phyloP scores from a whole-genome alignment of 371 early-diverging fungal genomes.

The Mortierella sp. region DNA sequence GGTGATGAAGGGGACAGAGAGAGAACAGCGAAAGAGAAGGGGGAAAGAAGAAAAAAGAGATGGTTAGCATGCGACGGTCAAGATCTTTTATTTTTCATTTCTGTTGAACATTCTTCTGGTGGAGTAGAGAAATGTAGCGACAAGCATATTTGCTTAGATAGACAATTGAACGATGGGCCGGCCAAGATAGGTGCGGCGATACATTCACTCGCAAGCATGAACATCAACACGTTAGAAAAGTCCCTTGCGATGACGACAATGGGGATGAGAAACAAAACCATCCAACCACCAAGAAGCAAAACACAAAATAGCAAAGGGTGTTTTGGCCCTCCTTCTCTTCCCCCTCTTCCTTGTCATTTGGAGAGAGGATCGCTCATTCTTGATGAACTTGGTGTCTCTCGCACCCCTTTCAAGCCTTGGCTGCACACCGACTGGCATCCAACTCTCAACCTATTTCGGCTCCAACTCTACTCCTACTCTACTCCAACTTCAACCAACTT shows the following conservation, averaged over 20 bases:
- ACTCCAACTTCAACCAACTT: neutral
- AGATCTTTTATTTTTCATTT: neutral
- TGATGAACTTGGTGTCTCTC: neutral
- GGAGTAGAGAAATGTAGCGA: neutral
- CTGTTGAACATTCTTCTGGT: slow-evolving; percentile 9
- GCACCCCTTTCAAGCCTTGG: too few relatives aligned
- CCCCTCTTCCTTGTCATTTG: neutral
- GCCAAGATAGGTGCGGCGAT: too few relatives aligned
- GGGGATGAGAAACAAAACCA: neutral
- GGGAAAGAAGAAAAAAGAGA: neutral
- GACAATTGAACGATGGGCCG: neutral
- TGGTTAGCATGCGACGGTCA: slow-evolving; percentile 6
- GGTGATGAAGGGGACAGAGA: neutral
- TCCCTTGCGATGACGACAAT: neutral
- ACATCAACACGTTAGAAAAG: neutral
- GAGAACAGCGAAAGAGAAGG: neutral
- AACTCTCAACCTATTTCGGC: too few relatives aligned
- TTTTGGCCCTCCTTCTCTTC: neutral
- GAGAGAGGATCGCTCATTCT: neutral
- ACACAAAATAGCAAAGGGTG: neutral
- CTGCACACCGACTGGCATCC: too few relatives aligned
- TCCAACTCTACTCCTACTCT: too few relatives aligned
- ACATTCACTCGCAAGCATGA: neutral
- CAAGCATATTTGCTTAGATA: slow-evolving; percentile 7
- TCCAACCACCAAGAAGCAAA: neutral